A percentile compares a stretch with the other conserved stretches of the same genome.
phyloP scores from a whole-genome alignment of 306 rosid genomes.

The Oxytropis ochrocephala region DNA sequence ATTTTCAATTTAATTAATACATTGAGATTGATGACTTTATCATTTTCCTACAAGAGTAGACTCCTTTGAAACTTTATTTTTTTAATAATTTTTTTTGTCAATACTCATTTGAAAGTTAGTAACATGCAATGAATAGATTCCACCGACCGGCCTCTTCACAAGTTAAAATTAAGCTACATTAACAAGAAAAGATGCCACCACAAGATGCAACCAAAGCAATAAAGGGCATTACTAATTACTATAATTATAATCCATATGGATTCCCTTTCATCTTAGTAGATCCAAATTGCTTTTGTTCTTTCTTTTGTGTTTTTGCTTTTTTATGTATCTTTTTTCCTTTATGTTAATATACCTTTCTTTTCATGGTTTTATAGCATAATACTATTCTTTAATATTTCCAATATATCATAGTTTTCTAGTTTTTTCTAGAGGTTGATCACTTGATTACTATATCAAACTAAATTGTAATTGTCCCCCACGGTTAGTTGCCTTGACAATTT shows the following conservation, averaged over 20 bases:
- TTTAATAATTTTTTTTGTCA: neutral
- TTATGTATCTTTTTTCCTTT: neutral
- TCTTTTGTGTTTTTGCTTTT: neutral
- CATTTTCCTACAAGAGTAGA: constrained; percentile 12
- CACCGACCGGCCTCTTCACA: constrained; percentile 13
- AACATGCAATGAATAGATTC: constrained; percentile 9
- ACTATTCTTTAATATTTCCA: neutral
- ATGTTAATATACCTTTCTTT: neutral
- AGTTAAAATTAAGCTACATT: neutral
- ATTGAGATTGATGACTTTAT: constrained; percentile 23
- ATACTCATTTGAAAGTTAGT: constrained; percentile 12
- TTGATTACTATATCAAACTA: neutral
- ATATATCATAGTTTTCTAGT: neutral
- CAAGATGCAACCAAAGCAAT: neutral
- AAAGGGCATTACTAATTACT: neutral
- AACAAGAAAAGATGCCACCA: constrained; percentile 15
- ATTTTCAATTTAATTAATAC: neutral
- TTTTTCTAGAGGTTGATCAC: neutral
- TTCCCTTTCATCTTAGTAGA: neutral
- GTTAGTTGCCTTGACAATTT: too few relatives aligned
- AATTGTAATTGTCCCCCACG: too few relatives aligned
- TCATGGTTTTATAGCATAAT: neutral
- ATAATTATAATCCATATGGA: neutral
- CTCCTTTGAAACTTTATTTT: neutral
- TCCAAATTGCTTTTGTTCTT: neutral